Percentiles rank a stretch among this genome's conserved stretches.
phyloP scores from a whole-genome alignment of 1,139 yeast species.

The Waltiozyma solani region DNA sequence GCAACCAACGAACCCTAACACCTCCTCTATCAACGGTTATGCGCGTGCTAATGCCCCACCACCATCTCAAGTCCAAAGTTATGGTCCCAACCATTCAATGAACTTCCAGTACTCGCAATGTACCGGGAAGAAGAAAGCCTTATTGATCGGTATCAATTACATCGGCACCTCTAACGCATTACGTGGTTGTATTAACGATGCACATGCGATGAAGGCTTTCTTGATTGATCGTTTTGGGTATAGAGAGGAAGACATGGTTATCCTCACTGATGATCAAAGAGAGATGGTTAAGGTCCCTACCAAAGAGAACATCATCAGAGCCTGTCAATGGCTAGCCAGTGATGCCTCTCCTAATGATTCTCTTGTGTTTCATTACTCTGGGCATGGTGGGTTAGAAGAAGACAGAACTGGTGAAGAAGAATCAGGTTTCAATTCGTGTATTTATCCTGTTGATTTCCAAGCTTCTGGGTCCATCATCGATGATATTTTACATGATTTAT shows the following conservation, averaged over 20 bases:
- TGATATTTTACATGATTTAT: slow-evolving; percentile 73
- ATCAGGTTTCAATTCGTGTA: slow-evolving; percentile 81
- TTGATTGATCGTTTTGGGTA: slow-evolving; percentile 56
- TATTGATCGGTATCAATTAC: slow-evolving; percentile 82
- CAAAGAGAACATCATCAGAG: slow-evolving; percentile 65
- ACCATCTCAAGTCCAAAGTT: slow-evolving; percentile 23
- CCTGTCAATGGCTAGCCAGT: slow-evolving; percentile 85
- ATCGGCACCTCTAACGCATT: slow-evolving; percentile 58
- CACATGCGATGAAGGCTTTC: slow-evolving; percentile 50
- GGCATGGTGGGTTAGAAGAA: slow-evolving; percentile 83
- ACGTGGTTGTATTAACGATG: slow-evolving; percentile 85
- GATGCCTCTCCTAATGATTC: slow-evolving; percentile 83
- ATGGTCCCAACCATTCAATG: slow-evolving; percentile 23
- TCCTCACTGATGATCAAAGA: slow-evolving; percentile 66
- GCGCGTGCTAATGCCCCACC: slow-evolving; percentile 16
- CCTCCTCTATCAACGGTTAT: neutral
- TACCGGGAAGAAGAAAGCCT: slow-evolving; percentile 69
- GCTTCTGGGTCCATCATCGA: slow-evolving; percentile 67
- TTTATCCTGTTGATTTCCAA: slow-evolving; percentile 86
- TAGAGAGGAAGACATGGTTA: slow-evolving; percentile 70
- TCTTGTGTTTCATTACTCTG: slow-evolving; percentile 79
- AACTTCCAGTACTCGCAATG: slow-evolving; percentile 65
- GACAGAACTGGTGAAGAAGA: slow-evolving; percentile 88
- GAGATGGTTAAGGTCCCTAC: slow-evolving; percentile 66
- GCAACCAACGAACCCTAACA: neutral